Evolutionary conservation across 306 rosid genomes (phyloP), one percentile per base, ranked within the genome.

Genomic region (Phaseolus lunatus): DNA sequence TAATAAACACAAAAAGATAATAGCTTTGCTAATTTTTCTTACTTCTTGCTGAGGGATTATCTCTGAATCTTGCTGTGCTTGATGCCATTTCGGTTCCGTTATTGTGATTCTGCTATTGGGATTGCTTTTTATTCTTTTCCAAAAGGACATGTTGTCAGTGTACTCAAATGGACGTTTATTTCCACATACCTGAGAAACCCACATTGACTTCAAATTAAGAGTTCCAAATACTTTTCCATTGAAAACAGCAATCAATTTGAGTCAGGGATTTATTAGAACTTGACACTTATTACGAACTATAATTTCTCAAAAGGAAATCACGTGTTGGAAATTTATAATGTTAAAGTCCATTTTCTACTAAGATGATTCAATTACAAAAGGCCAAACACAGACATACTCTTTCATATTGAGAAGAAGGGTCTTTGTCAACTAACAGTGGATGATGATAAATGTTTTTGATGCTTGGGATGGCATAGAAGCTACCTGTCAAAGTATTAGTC

Each of bases 81-180:
- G 78, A 20, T 82, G 75, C 81, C 84, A 70, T 67, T 80, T 82
- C 13, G 85, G 85, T 70, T 85, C 83, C 78, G 79, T 62, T 18
- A 26, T 65, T 69, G 78, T 33, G 39, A 54, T 44, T 50, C 80
- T 86, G 82, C 45, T 78, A 82, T 79, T 69, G 29, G 73, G 73
- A 20, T 53, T 81, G 43, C 48, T 69, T 67, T 75, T 41, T 73
- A 72, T 20, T 59, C 80, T 78, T 23, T 80, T 75, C 64, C 78
- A 77, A 72, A 45, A 7, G 27, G 50, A 23, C 47, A 22, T 41
- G 49, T 79, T 80, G 64, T 72, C 78, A 68, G 54, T 27, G 29
- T 58, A 66, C 78, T 86, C 86, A 76, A 78, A 65, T 43, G 86
- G 84, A 23, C 87, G 89, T 83, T 86, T 90, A 70, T 75, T 78